phyloP scores from a whole-genome alignment of 805 yeast genomes.

The Candida silvatica region DNA sequence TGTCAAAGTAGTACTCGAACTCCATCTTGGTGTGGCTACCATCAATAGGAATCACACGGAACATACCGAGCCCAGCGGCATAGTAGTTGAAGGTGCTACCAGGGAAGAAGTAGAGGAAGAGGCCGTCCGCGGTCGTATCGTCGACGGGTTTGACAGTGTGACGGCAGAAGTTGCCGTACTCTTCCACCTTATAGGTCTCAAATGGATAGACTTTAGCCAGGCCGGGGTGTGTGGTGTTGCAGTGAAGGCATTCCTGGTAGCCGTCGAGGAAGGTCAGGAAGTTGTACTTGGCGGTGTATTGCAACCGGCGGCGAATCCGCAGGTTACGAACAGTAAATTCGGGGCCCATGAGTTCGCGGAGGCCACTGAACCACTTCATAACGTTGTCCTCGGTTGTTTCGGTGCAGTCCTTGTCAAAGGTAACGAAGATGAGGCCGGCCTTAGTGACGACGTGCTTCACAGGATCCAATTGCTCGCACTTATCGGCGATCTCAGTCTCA shows the following conservation, averaged over 20 bases:
- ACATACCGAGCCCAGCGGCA: constrained; percentile 23
- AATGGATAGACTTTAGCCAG: no score
- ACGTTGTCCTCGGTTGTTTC: no score
- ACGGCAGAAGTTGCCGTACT: constrained; percentile 20
- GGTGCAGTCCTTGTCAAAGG: constrained; percentile 14
- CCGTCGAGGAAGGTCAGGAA: no score
- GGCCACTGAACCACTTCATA: no score
- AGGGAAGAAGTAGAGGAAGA: constrained; percentile 22
- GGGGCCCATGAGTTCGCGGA: no score
- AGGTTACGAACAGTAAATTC: no score
- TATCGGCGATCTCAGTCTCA: constrained; percentile 6
- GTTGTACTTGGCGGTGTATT: no score
- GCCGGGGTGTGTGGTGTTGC: no score
- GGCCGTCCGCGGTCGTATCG: constrained; percentile 7
- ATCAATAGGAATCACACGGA: constrained; percentile 19
- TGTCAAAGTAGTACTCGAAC: constrained; percentile 22
- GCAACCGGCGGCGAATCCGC: no score
- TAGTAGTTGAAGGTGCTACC: constrained; percentile 18
- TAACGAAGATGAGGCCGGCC: constrained; percentile 19
- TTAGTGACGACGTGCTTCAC: constrained; percentile 17
- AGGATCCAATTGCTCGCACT: constrained; percentile 8
- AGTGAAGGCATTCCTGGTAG: no score
- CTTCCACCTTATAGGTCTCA: constrained; percentile 19
- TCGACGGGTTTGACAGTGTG: constrained; percentile 15
- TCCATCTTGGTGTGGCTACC: constrained; percentile 21